Percentiles rank a stretch among this genome's conserved stretches.
These are phyloP conservation scores for Globisporangium nagaii DNA, from an alignment of 352 stramenopile species.

Conservation along the genomic window DNA sequence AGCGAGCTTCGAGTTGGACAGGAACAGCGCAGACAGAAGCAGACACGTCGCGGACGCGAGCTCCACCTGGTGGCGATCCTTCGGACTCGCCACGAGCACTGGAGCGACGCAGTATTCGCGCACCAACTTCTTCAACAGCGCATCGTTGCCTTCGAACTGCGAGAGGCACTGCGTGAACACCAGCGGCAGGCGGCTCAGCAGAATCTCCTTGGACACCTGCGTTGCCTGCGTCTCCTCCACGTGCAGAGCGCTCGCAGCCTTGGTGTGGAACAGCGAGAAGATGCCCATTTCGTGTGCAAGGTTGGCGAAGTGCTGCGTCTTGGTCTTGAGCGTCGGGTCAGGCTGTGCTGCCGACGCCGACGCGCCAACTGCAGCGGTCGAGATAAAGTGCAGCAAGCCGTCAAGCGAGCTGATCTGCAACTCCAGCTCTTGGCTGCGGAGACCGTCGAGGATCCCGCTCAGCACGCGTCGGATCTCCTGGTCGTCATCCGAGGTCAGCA, in stretches of 20 bases:
- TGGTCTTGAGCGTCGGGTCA: slow-evolving; percentile 15
- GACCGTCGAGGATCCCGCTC: slow-evolving; percentile 54
- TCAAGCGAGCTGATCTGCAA: slow-evolving; percentile 73
- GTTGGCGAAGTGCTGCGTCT: slow-evolving; percentile 40
- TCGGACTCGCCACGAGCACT: slow-evolving; percentile 36
- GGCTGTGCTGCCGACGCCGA: slow-evolving; percentile 12
- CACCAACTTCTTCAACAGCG: slow-evolving; percentile 58
- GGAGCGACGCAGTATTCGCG: slow-evolving; percentile 63
- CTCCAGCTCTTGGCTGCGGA: slow-evolving; percentile 55
- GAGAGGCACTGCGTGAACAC: slow-evolving; percentile 85
- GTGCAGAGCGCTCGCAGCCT: slow-evolving; percentile 41
- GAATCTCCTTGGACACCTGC: slow-evolving; percentile 30
- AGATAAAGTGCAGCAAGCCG: slow-evolving; percentile 70
- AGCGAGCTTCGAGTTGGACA: slow-evolving; percentile 80
- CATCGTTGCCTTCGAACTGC: slow-evolving; percentile 63
- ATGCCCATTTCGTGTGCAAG: slow-evolving; percentile 67
- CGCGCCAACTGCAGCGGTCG: slow-evolving; percentile 23
- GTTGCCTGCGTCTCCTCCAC: slow-evolving; percentile 8
- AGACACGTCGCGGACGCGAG: slow-evolving; percentile 60
- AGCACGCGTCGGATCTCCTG: slow-evolving; percentile 47
- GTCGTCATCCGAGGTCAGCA: slow-evolving; percentile 40
- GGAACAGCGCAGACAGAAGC: slow-evolving; percentile 68
- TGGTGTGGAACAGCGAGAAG: slow-evolving; percentile 69
- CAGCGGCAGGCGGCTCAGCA: slow-evolving; percentile 67
- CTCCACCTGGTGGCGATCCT: slow-evolving; percentile 41